A percentile compares a stretch with the other conserved stretches of the same genome.
Conservation (phyloP, 2,329 filamentous ascomycete species). For the Sarocladiaceae sp. region DNA sequence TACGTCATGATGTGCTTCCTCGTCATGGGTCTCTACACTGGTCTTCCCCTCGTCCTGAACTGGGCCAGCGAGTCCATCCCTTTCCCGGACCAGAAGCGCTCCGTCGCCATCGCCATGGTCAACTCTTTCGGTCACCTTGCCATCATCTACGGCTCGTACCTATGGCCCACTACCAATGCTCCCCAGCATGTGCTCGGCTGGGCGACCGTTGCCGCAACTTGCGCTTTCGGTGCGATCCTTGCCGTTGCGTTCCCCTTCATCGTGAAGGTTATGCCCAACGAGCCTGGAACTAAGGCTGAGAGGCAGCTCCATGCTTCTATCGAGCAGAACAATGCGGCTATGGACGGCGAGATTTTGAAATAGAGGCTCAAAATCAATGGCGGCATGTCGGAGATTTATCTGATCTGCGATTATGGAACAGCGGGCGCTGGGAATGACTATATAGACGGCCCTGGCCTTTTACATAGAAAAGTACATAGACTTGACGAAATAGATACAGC, state of each 20-base stretch:
- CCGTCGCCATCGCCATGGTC: conserved; percentile 14
- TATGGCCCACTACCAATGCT: conserved; percentile 13
- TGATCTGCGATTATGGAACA: too few relatives aligned
- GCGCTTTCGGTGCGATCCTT: background rate
- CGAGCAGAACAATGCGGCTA: background rate
- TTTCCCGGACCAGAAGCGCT: conserved; percentile 13
- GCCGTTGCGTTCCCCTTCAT: background rate
- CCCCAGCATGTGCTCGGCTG: conserved; percentile 13
- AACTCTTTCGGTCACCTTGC: conserved; percentile 14
- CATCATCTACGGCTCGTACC: conserved; percentile 14
- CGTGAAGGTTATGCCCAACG: background rate
- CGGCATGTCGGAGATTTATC: too few relatives aligned
- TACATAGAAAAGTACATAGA: too few relatives aligned
- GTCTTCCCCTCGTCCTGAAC: conserved; percentile 11
- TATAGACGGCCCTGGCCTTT: too few relatives aligned
- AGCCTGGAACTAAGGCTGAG: background rate
- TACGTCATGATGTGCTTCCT: conserved; percentile 13
- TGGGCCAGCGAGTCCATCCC: conserved; percentile 13
- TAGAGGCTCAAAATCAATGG: too few relatives aligned
- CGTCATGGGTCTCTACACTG: conserved; percentile 13
- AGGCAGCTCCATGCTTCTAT: background rate
- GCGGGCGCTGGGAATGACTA: too few relatives aligned
- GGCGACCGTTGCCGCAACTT: background rate
- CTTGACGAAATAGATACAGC: too few relatives aligned
- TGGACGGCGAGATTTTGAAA: too few relatives aligned